These are phyloP conservation scores for Sphagnum magellanicum DNA, from an alignment of 228 moss, liverwort and hornwort species.

Conservation along the genomic window DNA sequence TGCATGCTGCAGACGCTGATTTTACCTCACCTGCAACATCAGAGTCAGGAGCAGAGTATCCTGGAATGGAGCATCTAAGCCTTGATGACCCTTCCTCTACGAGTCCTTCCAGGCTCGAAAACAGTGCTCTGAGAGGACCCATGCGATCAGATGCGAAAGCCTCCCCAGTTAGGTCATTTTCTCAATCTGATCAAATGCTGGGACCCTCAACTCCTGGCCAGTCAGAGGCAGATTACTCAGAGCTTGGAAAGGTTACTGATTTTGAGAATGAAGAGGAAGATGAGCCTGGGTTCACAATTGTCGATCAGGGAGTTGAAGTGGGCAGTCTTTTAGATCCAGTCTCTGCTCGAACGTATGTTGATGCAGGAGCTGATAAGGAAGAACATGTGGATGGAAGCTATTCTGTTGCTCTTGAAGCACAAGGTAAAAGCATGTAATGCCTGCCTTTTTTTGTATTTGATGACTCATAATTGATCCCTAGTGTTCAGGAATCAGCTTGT, in stretches of 20 bases:
- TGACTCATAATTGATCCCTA: too few relatives aligned
- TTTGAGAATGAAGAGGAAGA: constrained; percentile 12
- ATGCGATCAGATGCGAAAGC: constrained; percentile 2
- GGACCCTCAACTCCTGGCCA: constrained; percentile 28
- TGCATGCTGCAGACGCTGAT: constrained; percentile 52
- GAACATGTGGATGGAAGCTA: background rate
- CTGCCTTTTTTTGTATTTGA: too few relatives aligned
- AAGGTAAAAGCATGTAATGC: too few relatives aligned
- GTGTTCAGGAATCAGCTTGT: too few relatives aligned
- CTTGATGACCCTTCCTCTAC: constrained; percentile 53
- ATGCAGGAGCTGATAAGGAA: background rate
- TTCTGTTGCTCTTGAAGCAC: too few relatives aligned
- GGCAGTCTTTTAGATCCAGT: constrained; percentile 50
- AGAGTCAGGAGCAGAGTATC: constrained; percentile 59
- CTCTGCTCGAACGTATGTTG: background rate
- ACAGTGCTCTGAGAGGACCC: background rate
- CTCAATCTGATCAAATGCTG: constrained; percentile 12
- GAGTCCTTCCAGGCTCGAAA: constrained; percentile 12
- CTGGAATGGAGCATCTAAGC: constrained; percentile 84
- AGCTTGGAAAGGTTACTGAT: constrained; percentile 10
- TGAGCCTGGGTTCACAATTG: constrained; percentile 73
- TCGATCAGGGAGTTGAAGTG: constrained; percentile 89
- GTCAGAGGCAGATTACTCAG: constrained; percentile 20
- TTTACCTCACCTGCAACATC: constrained; percentile 63
- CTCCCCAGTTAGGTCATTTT: constrained; percentile 6